Conservation (phyloP, 2,329 filamentous ascomycete genomes). For the Zymoseptoria ardabiliae region DNA sequence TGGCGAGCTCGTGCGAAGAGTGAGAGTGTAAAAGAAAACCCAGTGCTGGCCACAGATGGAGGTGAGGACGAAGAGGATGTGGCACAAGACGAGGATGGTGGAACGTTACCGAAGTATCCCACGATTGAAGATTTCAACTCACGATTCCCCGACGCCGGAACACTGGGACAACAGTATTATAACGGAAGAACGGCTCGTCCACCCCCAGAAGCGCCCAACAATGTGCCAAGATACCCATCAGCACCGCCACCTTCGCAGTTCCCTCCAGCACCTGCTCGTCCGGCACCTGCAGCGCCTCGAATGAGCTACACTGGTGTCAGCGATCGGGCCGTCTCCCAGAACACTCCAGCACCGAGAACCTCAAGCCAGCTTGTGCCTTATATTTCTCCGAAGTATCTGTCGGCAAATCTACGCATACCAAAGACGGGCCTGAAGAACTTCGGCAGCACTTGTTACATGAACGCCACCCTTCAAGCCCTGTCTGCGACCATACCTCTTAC, state of each 20-base stretch:
- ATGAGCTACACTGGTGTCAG: constrained; percentile 76
- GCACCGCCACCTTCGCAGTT: constrained; percentile 27
- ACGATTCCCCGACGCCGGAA: constrained; percentile 65
- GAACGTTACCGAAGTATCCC: constrained; percentile 11
- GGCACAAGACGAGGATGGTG: constrained; percentile 6
- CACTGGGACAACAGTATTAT: constrained; percentile 51
- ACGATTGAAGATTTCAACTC: constrained; percentile 74
- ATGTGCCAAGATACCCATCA: constrained; percentile 25
- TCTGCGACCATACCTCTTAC: constrained; percentile 60
- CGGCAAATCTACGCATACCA: constrained; percentile 44
- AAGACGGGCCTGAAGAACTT: constrained; percentile 73
- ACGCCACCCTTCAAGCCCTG: constrained; percentile 78
- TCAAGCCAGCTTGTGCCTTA: constrained; percentile 37
- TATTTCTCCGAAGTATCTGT: constrained; percentile 38
- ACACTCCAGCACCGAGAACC: constrained; percentile 27
- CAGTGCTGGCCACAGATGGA: constrained; percentile 26
- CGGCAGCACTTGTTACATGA: constrained; percentile 82
- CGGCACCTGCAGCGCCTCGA: constrained; percentile 48
- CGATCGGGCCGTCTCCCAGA: constrained; percentile 43
- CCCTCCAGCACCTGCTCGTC: constrained; percentile 51
- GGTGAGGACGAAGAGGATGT: constrained; percentile 38
- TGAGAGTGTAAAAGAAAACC: constrained; percentile 47
- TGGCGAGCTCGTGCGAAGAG: constrained; percentile 72
- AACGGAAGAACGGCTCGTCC: constrained; percentile 21
- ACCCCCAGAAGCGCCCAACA: constrained; percentile 27